Conservation (phyloP, 805 yeast species). For the Naumovozyma baii region DNA sequence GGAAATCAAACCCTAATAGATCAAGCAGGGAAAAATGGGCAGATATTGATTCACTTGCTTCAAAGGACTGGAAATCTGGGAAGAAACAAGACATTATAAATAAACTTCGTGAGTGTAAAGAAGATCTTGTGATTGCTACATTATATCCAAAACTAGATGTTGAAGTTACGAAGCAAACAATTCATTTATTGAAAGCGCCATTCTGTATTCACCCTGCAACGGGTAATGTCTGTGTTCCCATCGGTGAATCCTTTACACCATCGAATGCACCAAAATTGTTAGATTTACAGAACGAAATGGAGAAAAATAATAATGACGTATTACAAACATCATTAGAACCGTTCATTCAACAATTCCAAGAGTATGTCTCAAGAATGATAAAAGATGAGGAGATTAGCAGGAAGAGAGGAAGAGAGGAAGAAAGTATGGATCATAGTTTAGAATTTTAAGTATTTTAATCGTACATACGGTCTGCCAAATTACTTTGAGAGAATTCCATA, state of each 20-base stretch:
- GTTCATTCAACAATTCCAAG: slow-evolving; percentile 55
- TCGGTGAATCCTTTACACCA: slow-evolving; percentile 51
- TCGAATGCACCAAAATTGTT: slow-evolving; percentile 67
- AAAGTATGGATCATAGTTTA: neutral
- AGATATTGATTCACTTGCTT: slow-evolving; percentile 50
- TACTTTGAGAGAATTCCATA: too few relatives aligned
- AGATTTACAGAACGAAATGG: slow-evolving; percentile 55
- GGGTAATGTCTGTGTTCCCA: slow-evolving; percentile 91
- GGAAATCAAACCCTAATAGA: slow-evolving; percentile 47
- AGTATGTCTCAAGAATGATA: slow-evolving; percentile 48
- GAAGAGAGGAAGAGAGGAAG: slow-evolving; percentile 29
- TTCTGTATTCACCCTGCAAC: slow-evolving; percentile 96
- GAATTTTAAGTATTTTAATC: neutral
- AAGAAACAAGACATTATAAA: slow-evolving; percentile 29
- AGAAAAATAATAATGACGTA: slow-evolving; percentile 34
- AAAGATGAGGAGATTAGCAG: slow-evolving; percentile 39
- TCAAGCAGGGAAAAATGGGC: slow-evolving; percentile 66
- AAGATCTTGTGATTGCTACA: slow-evolving; percentile 69
- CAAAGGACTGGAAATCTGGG: slow-evolving; percentile 25
- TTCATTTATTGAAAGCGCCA: slow-evolving; percentile 90
- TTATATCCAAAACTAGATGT: slow-evolving; percentile 89
- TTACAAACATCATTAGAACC: slow-evolving; percentile 64
- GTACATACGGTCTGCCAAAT: too few relatives aligned
- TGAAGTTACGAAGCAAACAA: slow-evolving; percentile 81
- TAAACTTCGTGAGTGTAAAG: slow-evolving; percentile 58